Evolutionary conservation across 768 basidiomycete species (phyloP), one percentile per base, ranked within the genome.

Genomic region (Fomitopsis serialis): DNA sequence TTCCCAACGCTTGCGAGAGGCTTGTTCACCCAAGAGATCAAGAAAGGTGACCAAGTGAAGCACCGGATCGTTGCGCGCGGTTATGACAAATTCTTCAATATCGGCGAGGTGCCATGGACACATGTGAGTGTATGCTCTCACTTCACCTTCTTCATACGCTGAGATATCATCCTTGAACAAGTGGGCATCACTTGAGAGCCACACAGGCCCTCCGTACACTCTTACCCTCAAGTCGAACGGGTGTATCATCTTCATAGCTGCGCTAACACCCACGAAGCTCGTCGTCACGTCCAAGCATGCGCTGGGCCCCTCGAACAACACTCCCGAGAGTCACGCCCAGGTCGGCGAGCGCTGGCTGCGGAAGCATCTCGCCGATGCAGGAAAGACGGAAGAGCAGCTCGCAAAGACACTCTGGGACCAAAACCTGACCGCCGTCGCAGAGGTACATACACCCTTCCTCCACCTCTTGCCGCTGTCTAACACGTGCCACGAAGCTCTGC

Each of bases 61-160:
- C 69, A 75, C 55, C 72, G 84, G 52, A 94, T 99, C 53, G 84
- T 97, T 1, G 87, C 80, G 0, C 74, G 97, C 44, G 97, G 96
- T 0, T 98, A 99, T 66, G 97, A 98, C 74, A 99, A 99, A 73
- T 98, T 99, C 70, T 98, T 98, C 76, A 98, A 97, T 65, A 91
- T 97, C 27, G 91, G 86, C 3, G 97, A 99, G 68, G 92, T 98
- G 4, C 90, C 87, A 2, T 98, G 95, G 93, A 95, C 88, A 0
- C 84, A 84, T 53, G 96, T 96, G 64, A 61, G 89, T 74, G 7
- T 22, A 19, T 7, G 8, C 8, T 19, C 15, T 15, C 37, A 40
- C 19, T 15, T n/a, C n/a, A n/a, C 19, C 6, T 15, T 7, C 37
- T 40, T 5, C 37, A 17, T 17, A 19, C 37, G 35, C 10, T 49